Evolutionary conservation across 2,329 filamentous ascomycete genomes (phyloP).

Genomic region (Neopestalotiopsis sp.): DNA sequence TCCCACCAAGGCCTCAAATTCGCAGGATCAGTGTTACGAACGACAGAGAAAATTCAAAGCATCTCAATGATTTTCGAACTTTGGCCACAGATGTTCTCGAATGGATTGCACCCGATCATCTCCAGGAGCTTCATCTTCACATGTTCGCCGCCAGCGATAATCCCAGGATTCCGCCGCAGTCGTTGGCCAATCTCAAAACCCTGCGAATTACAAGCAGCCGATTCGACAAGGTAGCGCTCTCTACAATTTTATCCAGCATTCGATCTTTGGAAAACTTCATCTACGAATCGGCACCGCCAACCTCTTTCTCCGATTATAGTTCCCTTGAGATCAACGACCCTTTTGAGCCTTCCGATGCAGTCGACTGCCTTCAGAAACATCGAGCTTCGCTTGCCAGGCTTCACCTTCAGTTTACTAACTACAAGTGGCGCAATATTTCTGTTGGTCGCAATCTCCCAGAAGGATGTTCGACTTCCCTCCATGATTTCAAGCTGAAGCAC

Average conservation of each 20-base stretch:
- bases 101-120: too few species aligned
- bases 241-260: not conserved
- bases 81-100: too few species aligned
- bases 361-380: not conserved
- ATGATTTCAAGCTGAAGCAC: not conserved
- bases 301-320: not conserved
- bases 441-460: not conserved
- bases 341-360: not conserved
- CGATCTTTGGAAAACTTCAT: not conserved
- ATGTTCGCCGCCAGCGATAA: not conserved
- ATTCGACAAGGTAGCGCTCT: not conserved
- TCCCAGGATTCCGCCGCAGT: not conserved
- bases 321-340: not conserved
- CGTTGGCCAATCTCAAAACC: not conserved
- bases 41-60: too few species aligned
- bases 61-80: too few species aligned
- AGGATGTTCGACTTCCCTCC: not conserved
- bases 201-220: not conserved
- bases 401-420: not conserved
- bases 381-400: not conserved
- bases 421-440: not conserved
- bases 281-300: not conserved
- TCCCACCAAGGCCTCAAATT: not conserved
- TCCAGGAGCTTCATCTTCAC: not conserved
- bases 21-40: too few species aligned